Evolutionary conservation across 768 basidiomycete genomes (phyloP).

Genomic region (Macrolepiota dolichaula): DNA sequence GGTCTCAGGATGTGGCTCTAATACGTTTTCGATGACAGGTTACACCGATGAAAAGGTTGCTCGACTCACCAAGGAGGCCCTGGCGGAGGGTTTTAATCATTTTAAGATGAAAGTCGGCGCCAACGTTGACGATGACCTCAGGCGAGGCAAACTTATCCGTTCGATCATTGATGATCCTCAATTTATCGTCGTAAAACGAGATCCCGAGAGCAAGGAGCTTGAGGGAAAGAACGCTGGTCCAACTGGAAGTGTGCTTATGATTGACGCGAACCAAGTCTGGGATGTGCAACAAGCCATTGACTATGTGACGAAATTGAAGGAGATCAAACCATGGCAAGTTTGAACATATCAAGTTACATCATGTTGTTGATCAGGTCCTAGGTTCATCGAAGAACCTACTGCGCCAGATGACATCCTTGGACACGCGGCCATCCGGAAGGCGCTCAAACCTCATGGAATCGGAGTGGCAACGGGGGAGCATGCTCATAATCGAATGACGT

Average conservation of each 20-base stretch:
- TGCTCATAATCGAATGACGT: conserved; percentile 92
- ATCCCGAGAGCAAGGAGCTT: conserved; percentile 60
- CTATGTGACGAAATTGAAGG: conserved; percentile 76
- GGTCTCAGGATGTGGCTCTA: background rate
- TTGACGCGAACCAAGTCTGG: conserved; percentile 97
- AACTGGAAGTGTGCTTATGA: conserved; percentile 93
- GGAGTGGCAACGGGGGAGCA: conserved; percentile 95
- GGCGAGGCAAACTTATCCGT: conserved; percentile 85
- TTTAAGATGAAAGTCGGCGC: conserved; percentile 99
- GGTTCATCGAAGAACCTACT: conserved; percentile 94
- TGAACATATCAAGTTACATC: background rate
- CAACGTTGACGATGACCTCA: conserved; percentile 74
- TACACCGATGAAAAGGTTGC: conserved; percentile 93
- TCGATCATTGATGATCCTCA: conserved; percentile 93
- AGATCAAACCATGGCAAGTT: conserved; percentile 81
- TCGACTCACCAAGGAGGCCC: conserved; percentile 80
- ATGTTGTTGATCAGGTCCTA: conserved; percentile 20
- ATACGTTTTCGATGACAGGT: conserved; percentile 35
- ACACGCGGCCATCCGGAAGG: conserved; percentile 76
- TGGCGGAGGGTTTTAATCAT: conserved; percentile 90
- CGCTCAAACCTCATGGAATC: conserved; percentile 73
- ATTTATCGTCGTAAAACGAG: conserved; percentile 57
- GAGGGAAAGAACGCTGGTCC: conserved; percentile 92
- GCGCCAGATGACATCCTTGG: conserved; percentile 90
- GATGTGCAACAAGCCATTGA: conserved; percentile 92